phyloP scores from a whole-genome alignment of 2,329 filamentous ascomycete species.

The Echinosphaeria canescens region DNA sequence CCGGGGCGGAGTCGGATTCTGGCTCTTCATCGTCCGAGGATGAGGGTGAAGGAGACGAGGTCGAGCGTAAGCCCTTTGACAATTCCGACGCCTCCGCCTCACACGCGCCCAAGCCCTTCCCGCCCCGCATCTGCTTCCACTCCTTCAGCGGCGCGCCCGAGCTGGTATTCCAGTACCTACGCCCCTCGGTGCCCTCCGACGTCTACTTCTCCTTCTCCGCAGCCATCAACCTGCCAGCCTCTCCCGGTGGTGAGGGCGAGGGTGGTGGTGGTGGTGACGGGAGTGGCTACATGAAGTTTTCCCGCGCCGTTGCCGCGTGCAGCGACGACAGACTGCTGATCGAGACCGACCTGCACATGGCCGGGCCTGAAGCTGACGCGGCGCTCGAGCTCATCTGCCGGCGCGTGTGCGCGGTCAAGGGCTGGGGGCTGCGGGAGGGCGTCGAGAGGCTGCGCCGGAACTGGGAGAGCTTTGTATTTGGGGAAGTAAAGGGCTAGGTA shows the following conservation, averaged over 20 bases:
- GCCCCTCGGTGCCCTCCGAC: constrained; percentile 47
- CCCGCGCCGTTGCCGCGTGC: constrained; percentile 44
- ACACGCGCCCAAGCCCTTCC: constrained; percentile 37
- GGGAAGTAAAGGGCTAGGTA: too few relatives aligned
- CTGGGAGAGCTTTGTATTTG: constrained; percentile 59
- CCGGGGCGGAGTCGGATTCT: constrained; percentile 22
- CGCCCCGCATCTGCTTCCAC: constrained; percentile 80
- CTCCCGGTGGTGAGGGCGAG: constrained; percentile 19
- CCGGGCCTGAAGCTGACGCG: constrained; percentile 62
- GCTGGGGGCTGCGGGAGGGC: constrained; percentile 56
- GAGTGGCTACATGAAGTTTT: constrained; percentile 17
- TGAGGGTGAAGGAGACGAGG: constrained; percentile 14
- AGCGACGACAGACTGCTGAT: constrained; percentile 64
- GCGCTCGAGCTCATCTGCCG: constrained; percentile 53
- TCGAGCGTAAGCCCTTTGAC: too few relatives aligned
- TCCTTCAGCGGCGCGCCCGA: constrained; percentile 71
- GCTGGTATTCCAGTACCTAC: constrained; percentile 56
- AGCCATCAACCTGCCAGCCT: constrained; percentile 58
- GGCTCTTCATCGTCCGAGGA: constrained; percentile 13
- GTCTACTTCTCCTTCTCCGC: constrained; percentile 81
- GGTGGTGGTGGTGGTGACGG: too few relatives aligned
- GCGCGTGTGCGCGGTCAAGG: constrained; percentile 57
- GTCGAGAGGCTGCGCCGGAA: constrained; percentile 47
- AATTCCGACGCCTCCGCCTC: constrained; percentile 8
- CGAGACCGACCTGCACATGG: constrained; percentile 77